These are phyloP conservation scores for Rhodotorula sp. DNA, from an alignment of 1,284 basidiomycete genomes.

Conservation along the genomic window DNA sequence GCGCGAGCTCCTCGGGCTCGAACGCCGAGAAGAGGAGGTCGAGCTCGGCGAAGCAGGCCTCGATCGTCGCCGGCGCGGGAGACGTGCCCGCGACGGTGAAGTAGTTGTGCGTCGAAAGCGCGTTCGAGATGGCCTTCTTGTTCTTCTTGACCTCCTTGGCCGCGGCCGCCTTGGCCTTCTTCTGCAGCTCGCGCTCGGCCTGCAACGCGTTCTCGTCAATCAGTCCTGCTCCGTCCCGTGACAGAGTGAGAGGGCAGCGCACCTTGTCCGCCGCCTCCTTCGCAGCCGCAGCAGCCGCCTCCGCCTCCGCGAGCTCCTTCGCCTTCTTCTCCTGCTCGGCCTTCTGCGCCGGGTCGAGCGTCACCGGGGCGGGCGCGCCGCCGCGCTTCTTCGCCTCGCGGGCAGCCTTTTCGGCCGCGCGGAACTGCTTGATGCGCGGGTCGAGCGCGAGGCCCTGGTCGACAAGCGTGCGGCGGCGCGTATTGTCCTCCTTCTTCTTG, in stretches of 20 bases:
- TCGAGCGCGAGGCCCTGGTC: slow-evolving; percentile 83
- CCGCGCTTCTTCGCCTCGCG: slow-evolving; percentile 88
- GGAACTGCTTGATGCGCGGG: slow-evolving; percentile 96
- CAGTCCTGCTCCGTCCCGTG: neutral
- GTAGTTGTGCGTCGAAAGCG: slow-evolving; percentile 61
- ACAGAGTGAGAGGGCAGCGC: slow-evolving; percentile 13
- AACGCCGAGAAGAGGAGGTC: slow-evolving; percentile 57
- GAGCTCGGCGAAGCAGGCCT: slow-evolving; percentile 60
- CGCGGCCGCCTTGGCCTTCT: slow-evolving; percentile 80
- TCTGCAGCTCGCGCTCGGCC: slow-evolving; percentile 77
- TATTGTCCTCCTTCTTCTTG: slow-evolving; percentile 97
- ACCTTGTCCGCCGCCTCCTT: slow-evolving; percentile 47
- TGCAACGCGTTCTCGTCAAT: slow-evolving; percentile 23
- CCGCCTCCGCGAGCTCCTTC: slow-evolving; percentile 65
- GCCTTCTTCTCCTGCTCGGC: slow-evolving; percentile 73
- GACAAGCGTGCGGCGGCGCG: slow-evolving; percentile 81
- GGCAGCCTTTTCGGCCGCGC: slow-evolving; percentile 92
- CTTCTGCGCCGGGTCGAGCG: slow-evolving; percentile 60
- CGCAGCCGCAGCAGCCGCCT: slow-evolving; percentile 74
- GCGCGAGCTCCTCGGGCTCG: slow-evolving; percentile 58
- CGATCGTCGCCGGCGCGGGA: slow-evolving; percentile 56
- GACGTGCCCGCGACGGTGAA: slow-evolving; percentile 57
- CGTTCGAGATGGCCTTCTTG: slow-evolving; percentile 57
- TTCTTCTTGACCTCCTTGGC: slow-evolving; percentile 57
- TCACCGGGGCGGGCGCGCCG: slow-evolving; percentile 49